Conservation (phyloP, 176 grass and related monocot genomes). For the Cenchrus americanus region DNA sequence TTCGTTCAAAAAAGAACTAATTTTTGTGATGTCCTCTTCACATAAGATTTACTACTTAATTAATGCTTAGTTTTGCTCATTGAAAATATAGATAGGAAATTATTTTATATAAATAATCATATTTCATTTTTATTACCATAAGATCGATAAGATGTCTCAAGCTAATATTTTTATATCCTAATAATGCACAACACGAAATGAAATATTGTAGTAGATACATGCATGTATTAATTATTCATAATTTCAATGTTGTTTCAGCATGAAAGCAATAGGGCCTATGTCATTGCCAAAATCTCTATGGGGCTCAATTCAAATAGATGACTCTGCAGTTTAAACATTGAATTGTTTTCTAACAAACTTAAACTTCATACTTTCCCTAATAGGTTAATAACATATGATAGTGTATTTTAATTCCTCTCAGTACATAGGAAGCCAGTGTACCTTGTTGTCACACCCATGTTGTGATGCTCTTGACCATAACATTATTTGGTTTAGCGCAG, state of each 20-base stretch:
- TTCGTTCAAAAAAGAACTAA: too few relatives aligned
- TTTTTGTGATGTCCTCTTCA: background rate
- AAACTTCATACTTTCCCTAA: background rate
- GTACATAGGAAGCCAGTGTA: background rate
- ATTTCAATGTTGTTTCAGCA: background rate
- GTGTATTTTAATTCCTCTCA: background rate
- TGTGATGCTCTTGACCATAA: conserved; percentile 26
- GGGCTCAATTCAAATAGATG: background rate
- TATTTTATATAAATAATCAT: background rate
- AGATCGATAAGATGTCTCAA: background rate
- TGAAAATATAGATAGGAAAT: background rate
- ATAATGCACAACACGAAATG: background rate
- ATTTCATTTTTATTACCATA: background rate
- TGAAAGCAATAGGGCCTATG: background rate
- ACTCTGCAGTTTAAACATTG: background rate
- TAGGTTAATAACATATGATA: background rate
- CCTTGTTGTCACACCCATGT: conserved; percentile 40
- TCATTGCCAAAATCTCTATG: background rate
- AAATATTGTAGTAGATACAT: conserved; percentile 19
- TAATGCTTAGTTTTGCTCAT: background rate
- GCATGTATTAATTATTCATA: background rate
- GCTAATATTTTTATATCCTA: background rate
- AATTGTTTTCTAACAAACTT: conserved; percentile 12
- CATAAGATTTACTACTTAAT: background rate
- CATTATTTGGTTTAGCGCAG: background rate